These are phyloP conservation scores for Parachlorella kessleri DNA, from an alignment of 139 green algal genomes.

Conservation along the genomic window DNA sequence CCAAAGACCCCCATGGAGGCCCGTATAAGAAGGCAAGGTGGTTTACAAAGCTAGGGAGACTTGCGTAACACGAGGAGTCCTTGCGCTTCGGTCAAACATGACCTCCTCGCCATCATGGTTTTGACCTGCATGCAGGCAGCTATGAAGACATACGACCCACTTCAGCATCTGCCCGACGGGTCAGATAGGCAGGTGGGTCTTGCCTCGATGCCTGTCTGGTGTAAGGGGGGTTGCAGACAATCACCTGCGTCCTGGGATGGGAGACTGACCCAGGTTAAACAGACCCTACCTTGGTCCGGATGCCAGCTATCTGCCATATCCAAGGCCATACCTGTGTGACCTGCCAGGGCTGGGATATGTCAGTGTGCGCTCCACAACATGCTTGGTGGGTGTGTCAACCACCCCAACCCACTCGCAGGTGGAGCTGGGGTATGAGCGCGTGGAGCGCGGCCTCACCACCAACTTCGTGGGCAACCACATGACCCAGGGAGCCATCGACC, in stretches of 20 bases:
- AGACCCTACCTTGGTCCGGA: no score
- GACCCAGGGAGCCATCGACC: conserved; percentile 80
- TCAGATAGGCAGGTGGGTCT: conserved; percentile 18
- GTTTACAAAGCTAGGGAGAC: neutral
- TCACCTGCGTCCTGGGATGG: no score
- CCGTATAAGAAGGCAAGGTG: conserved; percentile 67
- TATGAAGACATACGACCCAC: conserved; percentile 30
- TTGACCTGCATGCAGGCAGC: conserved; percentile 21
- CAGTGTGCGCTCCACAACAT: neutral
- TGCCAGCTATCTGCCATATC: no score
- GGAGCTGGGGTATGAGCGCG: conserved; percentile 68
- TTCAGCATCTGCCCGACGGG: conserved; percentile 45
- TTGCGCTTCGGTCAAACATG: neutral
- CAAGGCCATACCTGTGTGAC: neutral
- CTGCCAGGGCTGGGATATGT: neutral
- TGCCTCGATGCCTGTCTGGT: no score
- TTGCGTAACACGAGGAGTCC: neutral
- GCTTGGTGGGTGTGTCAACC: neutral
- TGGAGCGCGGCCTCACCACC: conserved; percentile 69
- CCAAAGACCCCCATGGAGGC: conserved; percentile 80
- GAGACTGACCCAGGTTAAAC: no score
- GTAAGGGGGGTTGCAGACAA: no score
- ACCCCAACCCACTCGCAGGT: conserved; percentile 3
- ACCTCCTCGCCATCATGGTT: neutral
- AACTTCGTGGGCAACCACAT: conserved; percentile 92